phyloP scores from a whole-genome alignment of 2,329 filamentous ascomycete genomes.

The Colletotrichum nymphaeae region DNA sequence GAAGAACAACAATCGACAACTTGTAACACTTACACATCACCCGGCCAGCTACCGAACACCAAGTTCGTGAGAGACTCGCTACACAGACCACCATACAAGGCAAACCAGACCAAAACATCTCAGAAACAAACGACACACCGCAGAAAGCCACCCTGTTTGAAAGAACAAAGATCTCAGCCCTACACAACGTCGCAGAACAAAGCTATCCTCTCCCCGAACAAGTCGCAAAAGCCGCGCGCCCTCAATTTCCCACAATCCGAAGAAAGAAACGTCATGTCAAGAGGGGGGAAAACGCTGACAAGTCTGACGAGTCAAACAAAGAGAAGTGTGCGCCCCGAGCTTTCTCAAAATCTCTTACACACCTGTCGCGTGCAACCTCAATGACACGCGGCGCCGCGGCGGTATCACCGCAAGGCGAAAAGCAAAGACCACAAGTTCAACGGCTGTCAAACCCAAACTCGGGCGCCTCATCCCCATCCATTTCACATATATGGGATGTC shows the following conservation, averaged over 20 bases:
- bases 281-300: background rate
- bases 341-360: background rate
- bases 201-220: background rate
- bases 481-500: too few relatives aligned
- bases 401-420: background rate
- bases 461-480: background rate
- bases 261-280: background rate
- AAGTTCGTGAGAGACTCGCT: too few relatives aligned
- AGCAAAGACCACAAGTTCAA: constrained; percentile 15
- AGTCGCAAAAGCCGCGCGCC: background rate
- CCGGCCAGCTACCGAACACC: too few relatives aligned
- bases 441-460: background rate
- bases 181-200: background rate
- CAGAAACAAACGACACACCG: too few relatives aligned
- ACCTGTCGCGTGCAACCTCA: too few relatives aligned
- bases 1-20: too few relatives aligned
- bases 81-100: too few relatives aligned
- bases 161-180: too few relatives aligned
- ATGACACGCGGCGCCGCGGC: too few relatives aligned
- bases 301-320: background rate
- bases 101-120: too few relatives aligned
- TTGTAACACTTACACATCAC: too few relatives aligned
- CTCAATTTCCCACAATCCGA: background rate
- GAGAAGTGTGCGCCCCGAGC: background rate
- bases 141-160: too few relatives aligned